Evolutionary conservation across 2,329 filamentous ascomycete genomes (phyloP), one percentile per base, ranked within the genome.

Genomic region (Celoporthe dispersa): DNA sequence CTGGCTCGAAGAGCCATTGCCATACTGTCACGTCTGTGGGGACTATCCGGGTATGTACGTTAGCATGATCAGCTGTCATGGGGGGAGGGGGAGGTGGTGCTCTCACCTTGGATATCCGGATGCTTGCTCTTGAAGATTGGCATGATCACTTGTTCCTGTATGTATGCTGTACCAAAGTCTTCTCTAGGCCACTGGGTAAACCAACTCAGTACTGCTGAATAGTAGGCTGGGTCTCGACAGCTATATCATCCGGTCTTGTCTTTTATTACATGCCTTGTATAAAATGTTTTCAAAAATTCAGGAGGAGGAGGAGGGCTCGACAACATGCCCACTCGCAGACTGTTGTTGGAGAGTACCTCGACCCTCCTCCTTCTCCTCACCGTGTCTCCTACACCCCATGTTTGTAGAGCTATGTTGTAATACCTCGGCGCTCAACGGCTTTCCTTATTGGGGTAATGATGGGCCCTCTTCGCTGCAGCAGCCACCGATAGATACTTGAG

Each of bases 1-100:
- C 19, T 51, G 37, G 25, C 7, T 70, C 61, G 37, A 72, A 72
- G 4, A 70, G 61, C 65, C 70, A 72, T 57, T 68, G 53, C 68
- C 68, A 72, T 16, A 67, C 64, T 16, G 70, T 72, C 9, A 68
- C 61, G 37, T 66, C 41, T n/a, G 48, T 68, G 16, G 70, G 68
- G 19, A 71, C 70, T 71, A 37, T n/a, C 12, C 35, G 19, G 12
- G 22, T 7, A 4, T 57, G 28, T 57, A n/a, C n/a, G 2, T 39
- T 55, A 39, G 53, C 25, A 41, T 37, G 31, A 33, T 53, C 1
- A 35, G 28, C 25, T 1, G 25, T n/a, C 3, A 19, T 25, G 8
- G 25, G 6, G 2, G 33, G 31, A 8, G 14, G 25, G 48, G n/a
- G 25, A 25, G 16, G 59, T 25, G 37, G 7, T n/a, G 41, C 65